These are phyloP conservation scores for Raffaelea arxii DNA, from an alignment of 2,329 filamentous ascomycete genomes.

Conservation along the genomic window DNA sequence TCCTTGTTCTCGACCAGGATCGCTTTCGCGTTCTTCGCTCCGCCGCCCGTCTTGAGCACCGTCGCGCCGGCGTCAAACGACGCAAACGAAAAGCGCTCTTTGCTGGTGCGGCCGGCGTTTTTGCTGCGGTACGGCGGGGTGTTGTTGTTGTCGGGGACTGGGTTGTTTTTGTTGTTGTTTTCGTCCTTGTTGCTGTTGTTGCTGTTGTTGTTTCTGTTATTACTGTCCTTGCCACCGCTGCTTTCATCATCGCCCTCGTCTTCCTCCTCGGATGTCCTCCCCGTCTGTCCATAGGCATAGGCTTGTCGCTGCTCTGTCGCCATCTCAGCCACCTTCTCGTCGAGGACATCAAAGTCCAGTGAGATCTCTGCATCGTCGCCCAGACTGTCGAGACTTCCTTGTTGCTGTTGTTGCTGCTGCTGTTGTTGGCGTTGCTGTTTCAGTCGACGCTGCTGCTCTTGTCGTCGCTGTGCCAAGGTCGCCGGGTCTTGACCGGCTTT, in stretches of 20 bases:
- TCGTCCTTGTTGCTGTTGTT: slow-evolving; percentile 14
- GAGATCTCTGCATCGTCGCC: slow-evolving; percentile 83
- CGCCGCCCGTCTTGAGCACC: slow-evolving; percentile 77
- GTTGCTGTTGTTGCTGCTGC: slow-evolving; percentile 1
- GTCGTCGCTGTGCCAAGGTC: slow-evolving; percentile 51
- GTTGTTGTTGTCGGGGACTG: too few relatives aligned
- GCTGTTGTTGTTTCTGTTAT: slow-evolving; percentile 4
- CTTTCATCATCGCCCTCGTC: slow-evolving; percentile 23
- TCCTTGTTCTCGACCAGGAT: slow-evolving; percentile 96
- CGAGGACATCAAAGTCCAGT: slow-evolving; percentile 42
- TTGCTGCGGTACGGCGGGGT: slow-evolving; percentile 76
- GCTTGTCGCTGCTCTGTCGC: slow-evolving; percentile 16
- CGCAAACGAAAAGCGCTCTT: slow-evolving; percentile 94
- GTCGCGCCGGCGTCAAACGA: slow-evolving; percentile 96
- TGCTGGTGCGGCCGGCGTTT: slow-evolving; percentile 94
- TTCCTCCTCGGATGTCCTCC: too few relatives aligned
- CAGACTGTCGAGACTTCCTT: slow-evolving; percentile 58
- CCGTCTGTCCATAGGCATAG: too few relatives aligned
- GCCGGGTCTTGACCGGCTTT: slow-evolving; percentile 67
- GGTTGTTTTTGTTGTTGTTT: too few relatives aligned
- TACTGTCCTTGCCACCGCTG: slow-evolving; percentile 3
- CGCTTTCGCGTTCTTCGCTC: slow-evolving; percentile 79
- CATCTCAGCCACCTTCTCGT: slow-evolving; percentile 34
- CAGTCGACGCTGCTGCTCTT: slow-evolving; percentile 31
- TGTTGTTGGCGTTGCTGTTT: slow-evolving; percentile 22